Base-by-base conservation (phyloP, 495 filamentous ascomycete species). In the Penicillium lagena region DNA sequence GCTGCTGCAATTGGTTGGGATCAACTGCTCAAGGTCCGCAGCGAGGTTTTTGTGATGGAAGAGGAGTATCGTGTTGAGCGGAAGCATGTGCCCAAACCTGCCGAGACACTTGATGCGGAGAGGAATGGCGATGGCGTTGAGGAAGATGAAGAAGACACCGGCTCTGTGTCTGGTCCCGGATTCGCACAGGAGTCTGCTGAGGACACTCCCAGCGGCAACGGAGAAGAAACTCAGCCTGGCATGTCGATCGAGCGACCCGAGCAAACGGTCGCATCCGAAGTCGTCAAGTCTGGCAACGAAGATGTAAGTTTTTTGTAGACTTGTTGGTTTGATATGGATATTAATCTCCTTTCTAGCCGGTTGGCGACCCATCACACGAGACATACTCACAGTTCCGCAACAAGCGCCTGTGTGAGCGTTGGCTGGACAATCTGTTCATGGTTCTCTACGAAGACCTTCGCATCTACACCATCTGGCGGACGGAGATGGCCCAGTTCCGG, bases 381-480 rank as follows among this genome's bases (percentile, higher is more conserved):
- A 55, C 69, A 41, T 85, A 82, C 57, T 76, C 80, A 8, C 77
- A 83, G 46, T 87, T 98, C 59, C 89, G 89, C 48, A 93, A 96
- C 67, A 98, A 98, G 70, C 85, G 93, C 1, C 80, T 98, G 5
- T 98, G 93, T 57, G 93, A 98, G 60, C 80, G 93, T 49, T 98
- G 93, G 93, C 79, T 98, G 2, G 93, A 98, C 65, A 97, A 95
- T 52, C 79, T 98, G 29, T 97, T 98, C 72, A 98, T 98, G 93
- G 91, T 97, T 0, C 78, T 97, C 1, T 98, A 97, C 59, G 93
- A 98, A 63, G 93, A 98, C 57, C 79, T 98, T 9, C 87, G 93
- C 28, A 90, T 98, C 44, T 98, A 97, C 68, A 97, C 93, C 33
- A 97, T 98, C 60, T 98, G 93, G 93, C 83, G 93, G 33, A 96